Evolutionary conservation across 2,329 filamentous ascomycete species (phyloP), one percentile per base, ranked within the genome.

Genomic region (Neocatenulostroma microsporum): DNA sequence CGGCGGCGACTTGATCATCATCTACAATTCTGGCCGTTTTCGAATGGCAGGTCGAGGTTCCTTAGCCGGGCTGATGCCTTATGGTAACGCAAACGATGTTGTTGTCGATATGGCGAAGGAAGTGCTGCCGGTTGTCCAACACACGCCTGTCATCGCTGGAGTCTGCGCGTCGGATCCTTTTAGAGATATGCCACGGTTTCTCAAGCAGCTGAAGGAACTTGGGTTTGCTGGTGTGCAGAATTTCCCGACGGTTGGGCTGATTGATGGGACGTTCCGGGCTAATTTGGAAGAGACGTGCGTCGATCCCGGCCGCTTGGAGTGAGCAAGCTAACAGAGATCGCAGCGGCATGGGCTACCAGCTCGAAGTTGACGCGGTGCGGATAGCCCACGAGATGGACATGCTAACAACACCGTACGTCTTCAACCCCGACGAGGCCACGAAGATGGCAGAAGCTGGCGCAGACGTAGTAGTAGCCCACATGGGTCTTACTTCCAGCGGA

Each of bases 161-260:
- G 76, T 84, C 14, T 84, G 80, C 51, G 80, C 72, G 10, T 82
- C 78, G 0, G 80, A 84, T 42, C 81, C 80, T 0, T 82, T 83
- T 59, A 69, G 76, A 20, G 65, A 71, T 39, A 82, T 83, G 55
- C 60, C 68, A 2, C 51, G 58, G 4, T 83, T 84, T 49, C 64
- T 84, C 12, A 53, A 56, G 13, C 69, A 82, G 52, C 62, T 84
- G 23, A 70, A 72, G 37, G 68, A 69, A 1, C 57, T 81, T 11
- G 80, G 80, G 0, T 83, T 84, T 45, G 72, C 73, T 2, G 81
- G 81, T 2, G 69, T 84, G 11, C 80, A 84, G 56, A 84, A 84
- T 49, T 84, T 84, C 53, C 80, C 80, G 1, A 84, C 80, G 0
- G 79, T 84, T 2, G 80, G 80, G 0, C 62, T 84, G 15, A 78